Evolutionary conservation across 345 rosid genomes (phyloP).

Genomic region (Lumnitzera littorea): DNA sequence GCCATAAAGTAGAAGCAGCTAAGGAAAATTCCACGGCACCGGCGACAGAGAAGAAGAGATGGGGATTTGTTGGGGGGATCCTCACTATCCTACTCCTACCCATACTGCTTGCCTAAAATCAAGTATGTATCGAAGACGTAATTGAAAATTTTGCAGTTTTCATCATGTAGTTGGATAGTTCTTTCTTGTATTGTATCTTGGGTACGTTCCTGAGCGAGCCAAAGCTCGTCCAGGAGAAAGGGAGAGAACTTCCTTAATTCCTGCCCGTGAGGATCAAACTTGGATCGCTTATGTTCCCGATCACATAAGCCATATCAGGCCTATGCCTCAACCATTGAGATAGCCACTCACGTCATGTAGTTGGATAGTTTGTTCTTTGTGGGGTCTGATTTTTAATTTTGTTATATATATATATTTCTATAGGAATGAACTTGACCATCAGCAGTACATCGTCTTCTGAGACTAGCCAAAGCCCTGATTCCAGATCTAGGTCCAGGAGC

Average conservation of each 20-base stretch:
- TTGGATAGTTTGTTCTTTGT: too few relatives aligned
- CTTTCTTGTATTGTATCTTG: background rate
- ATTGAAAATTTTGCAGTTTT: background rate
- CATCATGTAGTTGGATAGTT: background rate
- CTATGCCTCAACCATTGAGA: too few relatives aligned
- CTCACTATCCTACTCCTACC: constrained; percentile 1
- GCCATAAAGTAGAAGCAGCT: background rate
- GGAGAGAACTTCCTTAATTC: too few relatives aligned
- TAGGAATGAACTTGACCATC: constrained; percentile 2
- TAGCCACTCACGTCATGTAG: too few relatives aligned
- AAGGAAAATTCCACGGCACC: background rate
- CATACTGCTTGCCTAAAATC: constrained; percentile 6
- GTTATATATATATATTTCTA: background rate
- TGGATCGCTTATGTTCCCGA: too few relatives aligned
- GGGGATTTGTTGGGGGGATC: constrained; percentile 14
- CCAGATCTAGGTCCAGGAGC: background rate
- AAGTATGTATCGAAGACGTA: background rate
- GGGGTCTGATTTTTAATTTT: background rate
- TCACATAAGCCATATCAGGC: too few relatives aligned
- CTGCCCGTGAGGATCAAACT: too few relatives aligned
- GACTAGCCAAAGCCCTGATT: background rate
- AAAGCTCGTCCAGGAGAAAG: too few relatives aligned
- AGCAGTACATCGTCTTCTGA: constrained; percentile 3
- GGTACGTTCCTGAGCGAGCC: background rate
- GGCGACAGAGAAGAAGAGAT: constrained; percentile 3